phyloP scores from a whole-genome alignment of 257 asterid genomes.

The Solanum piurae region DNA sequence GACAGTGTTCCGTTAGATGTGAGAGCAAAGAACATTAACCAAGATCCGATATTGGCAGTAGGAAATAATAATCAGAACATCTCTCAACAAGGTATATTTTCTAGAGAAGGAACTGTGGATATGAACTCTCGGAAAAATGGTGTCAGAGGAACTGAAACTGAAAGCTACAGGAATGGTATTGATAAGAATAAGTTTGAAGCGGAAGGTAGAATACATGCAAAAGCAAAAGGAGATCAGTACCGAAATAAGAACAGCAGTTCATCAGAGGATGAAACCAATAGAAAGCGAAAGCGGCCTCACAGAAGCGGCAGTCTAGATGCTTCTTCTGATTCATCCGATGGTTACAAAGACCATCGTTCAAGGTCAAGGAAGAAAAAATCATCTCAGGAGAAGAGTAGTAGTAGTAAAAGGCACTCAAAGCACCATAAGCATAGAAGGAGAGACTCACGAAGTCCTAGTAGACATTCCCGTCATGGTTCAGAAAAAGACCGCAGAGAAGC shows the following conservation, averaged over 20 bases:
- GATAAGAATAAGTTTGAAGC: conserved; percentile 8
- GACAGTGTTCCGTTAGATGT: conserved; percentile 7
- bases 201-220: neutral
- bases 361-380: conserved; percentile 44
- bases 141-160: conserved; percentile 7
- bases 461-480: conserved; percentile 45
- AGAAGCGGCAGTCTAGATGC: conserved; percentile 27
- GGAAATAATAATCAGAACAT: neutral
- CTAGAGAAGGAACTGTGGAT: neutral
- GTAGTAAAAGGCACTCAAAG: conserved; percentile 56
- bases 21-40: conserved; percentile 11
- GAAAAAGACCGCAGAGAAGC: conserved; percentile 28
- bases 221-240: conserved; percentile 4
- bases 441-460: conserved; percentile 34
- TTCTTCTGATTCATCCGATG: conserved; percentile 27
- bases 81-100: conserved; percentile 2
- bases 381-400: conserved; percentile 43
- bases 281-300: conserved; percentile 35
- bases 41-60: conserved; percentile 7
- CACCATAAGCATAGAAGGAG: conserved; percentile 53
- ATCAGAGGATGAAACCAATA: conserved; percentile 47
- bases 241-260: conserved; percentile 25
- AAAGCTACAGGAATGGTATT: neutral
- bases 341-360: conserved; percentile 26
- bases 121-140: neutral